Base-by-base conservation (phyloP, 352 stramenopile genomes). In the Bremia lactucae region DNA sequence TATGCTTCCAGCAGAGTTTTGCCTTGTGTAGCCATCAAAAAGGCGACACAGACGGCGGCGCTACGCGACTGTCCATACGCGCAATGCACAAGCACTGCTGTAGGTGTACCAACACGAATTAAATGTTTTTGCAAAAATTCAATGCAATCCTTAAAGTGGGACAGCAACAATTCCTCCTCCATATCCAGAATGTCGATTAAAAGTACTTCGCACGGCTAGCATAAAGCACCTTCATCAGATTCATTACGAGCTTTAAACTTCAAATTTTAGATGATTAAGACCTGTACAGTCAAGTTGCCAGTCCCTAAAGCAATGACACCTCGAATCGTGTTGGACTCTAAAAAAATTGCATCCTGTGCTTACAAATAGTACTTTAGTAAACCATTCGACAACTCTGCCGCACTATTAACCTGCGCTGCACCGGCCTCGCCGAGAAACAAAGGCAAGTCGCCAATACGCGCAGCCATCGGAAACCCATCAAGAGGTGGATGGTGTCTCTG, bases 41-140 rank as follows among this genome's bases (percentile, higher is more conserved):
- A 89, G 19, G 79, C 79, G 15, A 91, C 68, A 36, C 72, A 87
- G 31, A 89, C 61, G 11, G 73, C 49, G 24, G 73, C 77, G 29
- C 73, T 87, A 33, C 79, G 71, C 6, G 73, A 87, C 46, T 91
- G 79, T 15, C 79, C 79, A 39, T 87, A 86, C 3, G 82, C 75
- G 29, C 79, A 91, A 34, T 91, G 76, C 33, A 91, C 79, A 20
- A 88, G 58, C 37, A 64, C 68, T 7, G 46, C 38, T 16, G 11
- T n/a, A n/a, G 34, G 34, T 39, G 6, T 26, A 2, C 26, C 25
- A 0, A 34, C 19, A 11, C 19, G 36, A 18, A 40, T 28, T 14
- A 66, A 20, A 25, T 61, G 49, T 3, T 49, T 50, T 2, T 59
- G 22, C 7, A 83, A 31, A 36, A 81, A 80, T 5, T 34, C 42